A percentile compares a stretch with the other conserved stretches of the same genome.
Conservation (phyloP, 2,329 filamentous ascomycete species). For the Hypoxylon sp. region DNA sequence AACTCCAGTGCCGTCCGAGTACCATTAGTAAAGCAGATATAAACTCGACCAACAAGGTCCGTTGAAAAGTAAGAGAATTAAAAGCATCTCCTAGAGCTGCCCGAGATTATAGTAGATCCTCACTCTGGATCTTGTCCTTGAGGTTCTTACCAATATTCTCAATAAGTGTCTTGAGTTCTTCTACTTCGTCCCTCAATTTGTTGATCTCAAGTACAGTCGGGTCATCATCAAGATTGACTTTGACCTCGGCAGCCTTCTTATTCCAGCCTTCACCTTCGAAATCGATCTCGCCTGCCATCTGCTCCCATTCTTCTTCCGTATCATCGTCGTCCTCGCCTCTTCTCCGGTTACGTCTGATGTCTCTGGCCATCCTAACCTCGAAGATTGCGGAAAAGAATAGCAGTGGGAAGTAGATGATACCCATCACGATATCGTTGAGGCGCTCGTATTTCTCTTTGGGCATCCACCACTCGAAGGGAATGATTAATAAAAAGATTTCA, state of each 20-base stretch:
- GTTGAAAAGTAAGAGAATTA: too few relatives aligned
- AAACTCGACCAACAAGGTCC: too few relatives aligned
- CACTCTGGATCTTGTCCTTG: constrained; percentile 27
- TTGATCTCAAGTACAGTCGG: constrained; percentile 74
- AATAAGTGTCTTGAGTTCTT: constrained; percentile 63
- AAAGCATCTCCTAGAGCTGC: background rate
- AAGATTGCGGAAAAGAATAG: constrained; percentile 79
- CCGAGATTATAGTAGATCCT: constrained; percentile 27
- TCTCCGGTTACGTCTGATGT: constrained; percentile 76
- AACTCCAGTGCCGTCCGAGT: too few relatives aligned
- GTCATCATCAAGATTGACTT: constrained; percentile 84
- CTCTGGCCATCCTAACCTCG: constrained; percentile 71
- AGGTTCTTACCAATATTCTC: constrained; percentile 38
- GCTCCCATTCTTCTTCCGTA: constrained; percentile 90
- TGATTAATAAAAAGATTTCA: constrained; percentile 79
- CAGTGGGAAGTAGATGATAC: constrained; percentile 81
- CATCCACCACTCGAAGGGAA: constrained; percentile 97
- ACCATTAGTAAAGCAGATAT: too few relatives aligned
- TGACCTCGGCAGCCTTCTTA: constrained; percentile 77
- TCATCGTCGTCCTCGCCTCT: constrained; percentile 91
- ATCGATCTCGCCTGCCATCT: constrained; percentile 74
- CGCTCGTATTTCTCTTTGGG: constrained; percentile 74
- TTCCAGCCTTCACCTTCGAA: constrained; percentile 87
- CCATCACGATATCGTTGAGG: constrained; percentile 91
- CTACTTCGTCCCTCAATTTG: constrained; percentile 66